Conservation (phyloP, 78 protist species). For the Cyanophora paradoxa region DNA sequence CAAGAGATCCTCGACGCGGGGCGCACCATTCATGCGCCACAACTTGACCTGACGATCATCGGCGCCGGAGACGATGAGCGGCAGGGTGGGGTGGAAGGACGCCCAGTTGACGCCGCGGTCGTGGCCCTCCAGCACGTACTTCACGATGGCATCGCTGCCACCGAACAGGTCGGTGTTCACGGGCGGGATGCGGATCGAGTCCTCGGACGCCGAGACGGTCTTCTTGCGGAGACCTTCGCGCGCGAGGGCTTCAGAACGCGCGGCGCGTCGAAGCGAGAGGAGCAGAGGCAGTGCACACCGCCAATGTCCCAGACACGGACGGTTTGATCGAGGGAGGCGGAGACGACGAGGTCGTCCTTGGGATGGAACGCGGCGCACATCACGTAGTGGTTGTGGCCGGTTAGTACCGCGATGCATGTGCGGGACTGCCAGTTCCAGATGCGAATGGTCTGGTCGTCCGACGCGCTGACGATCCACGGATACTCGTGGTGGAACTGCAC, state of each 20-base stretch:
- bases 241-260: slow-evolving; percentile 22
- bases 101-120: slow-evolving; percentile 97
- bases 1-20: too few species aligned
- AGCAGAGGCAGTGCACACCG: slow-evolving; percentile 35
- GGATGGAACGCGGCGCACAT: slow-evolving; percentile 98
- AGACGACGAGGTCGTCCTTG: slow-evolving; percentile 81
- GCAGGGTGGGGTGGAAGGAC: slow-evolving; percentile 91
- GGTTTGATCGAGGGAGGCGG: slow-evolving; percentile 97
- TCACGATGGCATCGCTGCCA: slow-evolving; percentile 68
- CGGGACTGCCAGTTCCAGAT: slow-evolving; percentile 99
- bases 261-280: neutral
- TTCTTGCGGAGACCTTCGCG: slow-evolving; percentile 16
- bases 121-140: slow-evolving; percentile 75
- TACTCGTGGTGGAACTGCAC: slow-evolving; percentile 89
- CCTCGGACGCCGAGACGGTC: slow-evolving; percentile 11
- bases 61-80: slow-evolving; percentile 90
- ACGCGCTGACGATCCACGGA: slow-evolving; percentile 95
- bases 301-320: slow-evolving; percentile 97
- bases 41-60: slow-evolving; percentile 91
- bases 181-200: slow-evolving; percentile 11
- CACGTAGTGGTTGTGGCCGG: slow-evolving; percentile 99
- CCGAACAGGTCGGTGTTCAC: slow-evolving; percentile 75
- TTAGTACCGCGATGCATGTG: slow-evolving; percentile 79
- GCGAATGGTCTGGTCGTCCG: slow-evolving; percentile 96
- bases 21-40: slow-evolving; percentile 26